Evolutionary conservation across 257 asterid species (phyloP).

Genomic region (Penstemon newberryi): DNA sequence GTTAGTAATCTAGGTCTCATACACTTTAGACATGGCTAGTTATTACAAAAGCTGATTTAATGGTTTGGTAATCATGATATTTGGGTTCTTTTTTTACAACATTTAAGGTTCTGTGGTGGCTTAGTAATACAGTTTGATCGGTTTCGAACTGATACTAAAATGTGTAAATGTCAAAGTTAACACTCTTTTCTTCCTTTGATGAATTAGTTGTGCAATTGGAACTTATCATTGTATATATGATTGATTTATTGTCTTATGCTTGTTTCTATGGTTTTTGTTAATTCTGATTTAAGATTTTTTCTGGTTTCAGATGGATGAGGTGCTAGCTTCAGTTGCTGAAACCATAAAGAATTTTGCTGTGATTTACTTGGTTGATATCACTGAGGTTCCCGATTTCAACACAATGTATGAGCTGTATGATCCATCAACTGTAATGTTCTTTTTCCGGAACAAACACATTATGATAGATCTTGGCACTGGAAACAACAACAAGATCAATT

Average conservation of each 20-base stretch:
- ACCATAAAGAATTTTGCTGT: slow-evolving; percentile 87
- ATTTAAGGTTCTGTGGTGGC: too few relatives aligned
- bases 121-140: not conserved
- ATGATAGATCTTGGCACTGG: slow-evolving; percentile 98
- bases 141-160: not conserved
- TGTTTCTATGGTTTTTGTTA: too few relatives aligned
- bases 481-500: slow-evolving; percentile 92
- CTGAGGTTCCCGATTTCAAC: slow-evolving; percentile 92
- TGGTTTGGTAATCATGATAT: too few relatives aligned
- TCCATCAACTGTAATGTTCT: slow-evolving; percentile 90
- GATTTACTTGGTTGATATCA: slow-evolving; percentile 79
- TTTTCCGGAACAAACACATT: slow-evolving; percentile 96
- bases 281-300: too few relatives aligned
- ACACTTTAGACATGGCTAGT: too few relatives aligned
- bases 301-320: slow-evolving; percentile 76
- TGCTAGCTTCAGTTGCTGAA: slow-evolving; percentile 82
- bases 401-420: slow-evolving; percentile 95
- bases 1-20: too few relatives aligned
- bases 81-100: too few relatives aligned
- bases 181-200: too few relatives aligned
- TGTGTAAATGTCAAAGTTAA: too few relatives aligned
- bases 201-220: too few relatives aligned
- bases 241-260: not conserved
- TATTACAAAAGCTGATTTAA: too few relatives aligned
- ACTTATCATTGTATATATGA: too few relatives aligned